Evolutionary conservation across 108 stramenopile species (phyloP).

Genomic region (Nitzschia inconspicua): DNA sequence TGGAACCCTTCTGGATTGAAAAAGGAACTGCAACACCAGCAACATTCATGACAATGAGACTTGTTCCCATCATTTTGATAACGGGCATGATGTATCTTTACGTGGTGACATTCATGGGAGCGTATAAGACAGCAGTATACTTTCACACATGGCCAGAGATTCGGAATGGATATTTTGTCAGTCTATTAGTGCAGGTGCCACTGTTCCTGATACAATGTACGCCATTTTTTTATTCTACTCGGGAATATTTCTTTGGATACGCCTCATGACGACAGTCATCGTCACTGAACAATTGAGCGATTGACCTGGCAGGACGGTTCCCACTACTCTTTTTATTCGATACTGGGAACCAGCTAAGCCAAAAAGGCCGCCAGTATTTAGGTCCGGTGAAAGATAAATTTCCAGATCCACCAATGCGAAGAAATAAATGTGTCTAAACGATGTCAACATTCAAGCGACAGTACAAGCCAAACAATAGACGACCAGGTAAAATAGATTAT

Average conservation of each 20-base stretch:
- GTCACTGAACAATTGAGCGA: too few relatives aligned
- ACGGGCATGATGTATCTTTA: conserved; percentile 60
- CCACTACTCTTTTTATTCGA: too few relatives aligned
- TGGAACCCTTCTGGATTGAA: conserved; percentile 46
- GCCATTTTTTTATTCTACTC: not conserved
- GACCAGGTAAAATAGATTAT: too few relatives aligned
- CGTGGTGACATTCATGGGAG: conserved; percentile 52
- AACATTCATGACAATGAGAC: not conserved
- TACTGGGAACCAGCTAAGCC: too few relatives aligned
- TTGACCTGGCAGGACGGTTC: too few relatives aligned
- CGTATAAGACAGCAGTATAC: conserved; percentile 67
- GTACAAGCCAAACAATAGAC: too few relatives aligned
- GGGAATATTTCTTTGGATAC: conserved; percentile 32
- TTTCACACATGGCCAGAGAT: conserved; percentile 72
- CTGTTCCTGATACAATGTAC: conserved; percentile 43
- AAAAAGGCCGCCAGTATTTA: too few relatives aligned
- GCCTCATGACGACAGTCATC: too few relatives aligned
- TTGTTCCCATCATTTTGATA: conserved; percentile 29
- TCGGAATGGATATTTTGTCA: conserved; percentile 61
- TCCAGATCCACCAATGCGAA: too few relatives aligned
- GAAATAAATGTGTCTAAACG: too few relatives aligned
- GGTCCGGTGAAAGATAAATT: too few relatives aligned
- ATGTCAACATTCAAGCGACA: too few relatives aligned
- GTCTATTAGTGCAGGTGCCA: conserved; percentile 65
- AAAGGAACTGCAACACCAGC: not conserved